Conservation (phyloP, 1,139 yeast species). For the Komagataea norvegica region DNA sequence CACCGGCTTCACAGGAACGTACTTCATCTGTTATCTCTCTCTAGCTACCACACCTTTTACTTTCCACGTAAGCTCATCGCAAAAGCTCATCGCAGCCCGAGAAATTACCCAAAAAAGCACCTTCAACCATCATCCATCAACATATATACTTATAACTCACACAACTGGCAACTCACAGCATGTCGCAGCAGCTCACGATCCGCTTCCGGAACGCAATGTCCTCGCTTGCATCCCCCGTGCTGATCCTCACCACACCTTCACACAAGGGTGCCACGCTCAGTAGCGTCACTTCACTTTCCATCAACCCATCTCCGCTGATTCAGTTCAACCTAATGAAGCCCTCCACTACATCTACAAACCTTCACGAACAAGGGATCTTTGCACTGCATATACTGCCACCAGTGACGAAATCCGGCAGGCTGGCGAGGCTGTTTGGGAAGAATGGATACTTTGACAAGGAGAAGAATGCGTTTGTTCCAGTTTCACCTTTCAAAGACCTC, state of each 20-base stretch:
- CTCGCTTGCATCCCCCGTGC: slow-evolving; percentile 35
- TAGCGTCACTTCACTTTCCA: slow-evolving; percentile 73
- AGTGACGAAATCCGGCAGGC: slow-evolving; percentile 40
- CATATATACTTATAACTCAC: not conserved
- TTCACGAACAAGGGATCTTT: slow-evolving; percentile 51
- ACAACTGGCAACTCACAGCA: too few species aligned
- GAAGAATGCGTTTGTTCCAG: slow-evolving; percentile 19
- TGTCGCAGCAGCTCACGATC: too few species aligned
- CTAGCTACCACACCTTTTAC: not conserved
- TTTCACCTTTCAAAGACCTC: slow-evolving; percentile 31
- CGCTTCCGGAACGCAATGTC: slow-evolving; percentile 36
- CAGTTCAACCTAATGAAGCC: slow-evolving; percentile 84
- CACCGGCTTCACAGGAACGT: slow-evolving; percentile 10
- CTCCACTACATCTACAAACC: slow-evolving; percentile 62
- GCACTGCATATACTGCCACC: slow-evolving; percentile 80
- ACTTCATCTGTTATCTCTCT: slow-evolving; percentile 4
- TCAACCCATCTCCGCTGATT: slow-evolving; percentile 65
- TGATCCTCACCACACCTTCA: slow-evolving; percentile 36
- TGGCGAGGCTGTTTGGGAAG: slow-evolving; percentile 59
- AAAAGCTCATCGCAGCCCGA: slow-evolving; percentile 2
- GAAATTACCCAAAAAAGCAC: not conserved
- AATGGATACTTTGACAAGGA: slow-evolving; percentile 37
- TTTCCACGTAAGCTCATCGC: not conserved
- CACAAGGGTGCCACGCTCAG: slow-evolving; percentile 71
- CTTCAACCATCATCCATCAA: not conserved